A percentile compares a stretch with the other conserved stretches of the same genome.
Conservation (phyloP, 208 protist species). For the Trichomonas tenax region DNA sequence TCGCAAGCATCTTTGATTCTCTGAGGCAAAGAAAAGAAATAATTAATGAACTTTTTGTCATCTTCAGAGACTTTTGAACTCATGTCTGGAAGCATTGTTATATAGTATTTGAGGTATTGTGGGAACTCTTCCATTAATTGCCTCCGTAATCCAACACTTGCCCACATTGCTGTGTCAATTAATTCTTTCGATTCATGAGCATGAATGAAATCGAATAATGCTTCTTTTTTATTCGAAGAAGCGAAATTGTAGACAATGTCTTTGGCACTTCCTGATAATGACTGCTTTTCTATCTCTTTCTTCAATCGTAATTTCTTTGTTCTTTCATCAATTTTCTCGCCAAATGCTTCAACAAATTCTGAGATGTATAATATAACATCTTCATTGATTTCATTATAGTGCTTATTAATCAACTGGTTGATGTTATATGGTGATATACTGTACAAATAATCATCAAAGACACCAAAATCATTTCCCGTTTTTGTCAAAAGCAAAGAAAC, state of each 20-base stretch:
- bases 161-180: neutral
- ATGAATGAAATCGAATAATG: neutral
- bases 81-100: neutral
- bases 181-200: neutral
- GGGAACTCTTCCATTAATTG: neutral
- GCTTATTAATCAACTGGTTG: neutral
- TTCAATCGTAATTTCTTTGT: neutral
- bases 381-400: neutral
- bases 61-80: neutral
- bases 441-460: neutral
- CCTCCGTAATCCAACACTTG: neutral
- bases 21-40: neutral
- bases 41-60: neutral
- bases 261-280: too few relatives aligned
- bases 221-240: neutral
- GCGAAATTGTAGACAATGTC: neutral
- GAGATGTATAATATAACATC: neutral
- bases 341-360: neutral
- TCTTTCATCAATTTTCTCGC: neutral
- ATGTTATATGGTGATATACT: neutral
- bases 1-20: neutral
- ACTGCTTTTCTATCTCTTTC: neutral
- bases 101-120: neutral
- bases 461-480: neutral
- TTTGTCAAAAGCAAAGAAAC: too few relatives aligned